Evolutionary conservation across 345 rosid genomes (phyloP), one percentile per base, ranked within the genome.

Genomic region (Citrus cavaleriei): DNA sequence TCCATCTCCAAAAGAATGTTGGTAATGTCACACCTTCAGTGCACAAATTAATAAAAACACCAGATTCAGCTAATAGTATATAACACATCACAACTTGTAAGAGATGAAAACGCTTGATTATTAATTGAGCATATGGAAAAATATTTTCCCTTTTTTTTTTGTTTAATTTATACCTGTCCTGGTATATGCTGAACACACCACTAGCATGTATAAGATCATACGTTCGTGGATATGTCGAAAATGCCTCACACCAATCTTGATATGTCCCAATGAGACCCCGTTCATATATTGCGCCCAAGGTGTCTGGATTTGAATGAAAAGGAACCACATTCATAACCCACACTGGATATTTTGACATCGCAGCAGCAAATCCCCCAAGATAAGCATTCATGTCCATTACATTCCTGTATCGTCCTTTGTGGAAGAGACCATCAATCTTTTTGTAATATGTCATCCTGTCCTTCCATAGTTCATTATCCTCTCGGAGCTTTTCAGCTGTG

Each of bases 241-340:
- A 87, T 7, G 97, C 95, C 88, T 96, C 99, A 27, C 99, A 96
- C 99, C 98, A 96, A 68, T 96, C 97, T 66, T 94, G 98, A 73
- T 96, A 96, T 0, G 97, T 83, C 7, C 99, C 98, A 1, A 96
- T 90, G 34, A 94, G 75, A 16, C 99, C 99, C 63, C 99, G 89
- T 60, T 96, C 97, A 35, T 84, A 96, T 74, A 96, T 86, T 16
- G 80, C 89, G 28, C 99, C 97, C 28, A 96, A 79, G 1, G 99
- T 94, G 85, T 96, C 93, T n/a, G 83, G 89, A 71, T 91, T 83
- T 21, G 95, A 80, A 71, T 91, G 79, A 14, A 61, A 86, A 0
- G 99, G 97, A 54, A 96, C 95, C 58, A 94, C 97, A 60, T 96
- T 96, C 99, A 96, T 96, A 27, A 90, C 94, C 99, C 99, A 96